Percentiles rank a stretch among this genome's conserved stretches.
Conservation (phyloP, 495 filamentous ascomycete species). For the Aspergillus taichungensis region DNA sequence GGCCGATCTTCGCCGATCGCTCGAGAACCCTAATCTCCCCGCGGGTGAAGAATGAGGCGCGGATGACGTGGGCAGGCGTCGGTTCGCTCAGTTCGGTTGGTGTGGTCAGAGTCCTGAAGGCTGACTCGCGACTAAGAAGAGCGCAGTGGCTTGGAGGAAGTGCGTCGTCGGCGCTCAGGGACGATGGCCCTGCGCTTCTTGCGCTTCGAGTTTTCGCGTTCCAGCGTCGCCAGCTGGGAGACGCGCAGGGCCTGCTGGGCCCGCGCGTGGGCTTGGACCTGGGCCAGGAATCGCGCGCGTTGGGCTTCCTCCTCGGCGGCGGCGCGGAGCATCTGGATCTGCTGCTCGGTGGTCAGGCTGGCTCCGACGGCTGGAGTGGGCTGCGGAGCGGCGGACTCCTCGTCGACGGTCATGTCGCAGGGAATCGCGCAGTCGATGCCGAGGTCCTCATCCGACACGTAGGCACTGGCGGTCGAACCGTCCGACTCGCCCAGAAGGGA, state of each 20-base stretch:
- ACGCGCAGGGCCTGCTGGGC: constrained; percentile 35
- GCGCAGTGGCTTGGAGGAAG: constrained; percentile 18
- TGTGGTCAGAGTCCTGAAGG: too few species aligned
- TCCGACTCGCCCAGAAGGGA: constrained; percentile 33
- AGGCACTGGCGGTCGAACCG: constrained; percentile 27
- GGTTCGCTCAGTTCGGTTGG: too few species aligned
- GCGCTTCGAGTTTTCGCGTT: constrained; percentile 29
- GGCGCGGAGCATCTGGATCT: constrained; percentile 31
- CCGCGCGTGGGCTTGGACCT: constrained; percentile 38
- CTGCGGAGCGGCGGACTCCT: constrained; percentile 21
- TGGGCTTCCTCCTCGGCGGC: constrained; percentile 33
- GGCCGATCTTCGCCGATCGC: constrained; percentile 6
- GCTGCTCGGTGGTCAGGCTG: constrained; percentile 33
- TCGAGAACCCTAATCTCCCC: constrained; percentile 4
- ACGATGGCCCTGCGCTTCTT: constrained; percentile 30
- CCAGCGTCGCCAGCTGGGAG: constrained; percentile 25
- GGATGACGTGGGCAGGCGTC: too few species aligned
- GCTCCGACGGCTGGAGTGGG: constrained; percentile 12
- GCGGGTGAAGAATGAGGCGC: too few species aligned
- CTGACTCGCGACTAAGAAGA: neutral
- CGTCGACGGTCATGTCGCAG: constrained; percentile 14
- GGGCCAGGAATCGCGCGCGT: constrained; percentile 35
- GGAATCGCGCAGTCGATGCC: constrained; percentile 24
- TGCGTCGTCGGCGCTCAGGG: constrained; percentile 23
- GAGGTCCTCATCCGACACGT: constrained; percentile 46